Evolutionary conservation across 2,329 filamentous ascomycete genomes (phyloP).

Genomic region (Exophiala sideris): DNA sequence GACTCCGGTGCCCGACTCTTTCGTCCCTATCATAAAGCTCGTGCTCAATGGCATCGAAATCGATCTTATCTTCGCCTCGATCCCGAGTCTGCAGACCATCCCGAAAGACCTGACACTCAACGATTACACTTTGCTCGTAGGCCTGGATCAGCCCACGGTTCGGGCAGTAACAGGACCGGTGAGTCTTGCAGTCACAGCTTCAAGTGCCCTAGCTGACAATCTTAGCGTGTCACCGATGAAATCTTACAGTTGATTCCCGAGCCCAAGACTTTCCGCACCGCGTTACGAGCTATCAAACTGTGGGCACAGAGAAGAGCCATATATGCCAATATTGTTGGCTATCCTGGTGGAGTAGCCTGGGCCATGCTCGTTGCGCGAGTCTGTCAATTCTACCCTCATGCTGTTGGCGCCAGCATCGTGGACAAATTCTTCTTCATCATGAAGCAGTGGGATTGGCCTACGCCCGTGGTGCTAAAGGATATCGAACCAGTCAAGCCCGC

Average conservation of each 20-base stretch:
- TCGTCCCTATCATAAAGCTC: constrained; percentile 96
- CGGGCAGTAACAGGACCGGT: constrained; percentile 83
- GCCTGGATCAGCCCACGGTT: constrained; percentile 80
- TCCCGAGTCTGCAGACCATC: constrained; percentile 67
- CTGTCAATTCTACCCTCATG: constrained; percentile 93
- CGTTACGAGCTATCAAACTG: constrained; percentile 87
- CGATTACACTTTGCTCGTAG: constrained; percentile 79
- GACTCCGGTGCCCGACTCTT: constrained; percentile 81
- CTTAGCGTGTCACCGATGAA: constrained; percentile 76
- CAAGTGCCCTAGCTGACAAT: constrained; percentile 1
- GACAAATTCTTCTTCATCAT: constrained; percentile 94
- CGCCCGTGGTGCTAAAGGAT: constrained; percentile 83
- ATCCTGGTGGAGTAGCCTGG: constrained; percentile 95
- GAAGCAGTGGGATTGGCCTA: constrained; percentile 87
- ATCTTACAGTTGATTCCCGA: constrained; percentile 87
- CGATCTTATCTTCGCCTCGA: constrained; percentile 83
- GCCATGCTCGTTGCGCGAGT: constrained; percentile 95
- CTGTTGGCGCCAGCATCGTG: constrained; percentile 81
- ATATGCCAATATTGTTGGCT: constrained; percentile 94
- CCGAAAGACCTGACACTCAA: constrained; percentile 71
- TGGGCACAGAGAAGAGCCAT: constrained; percentile 92
- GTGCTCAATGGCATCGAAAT: constrained; percentile 89
- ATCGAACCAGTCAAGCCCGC: constrained; percentile 79
- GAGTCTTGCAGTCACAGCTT: background rate
- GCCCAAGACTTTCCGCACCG: constrained; percentile 81